Base-by-base conservation (phyloP, 345 rosid species). In the Populus alba region DNA sequence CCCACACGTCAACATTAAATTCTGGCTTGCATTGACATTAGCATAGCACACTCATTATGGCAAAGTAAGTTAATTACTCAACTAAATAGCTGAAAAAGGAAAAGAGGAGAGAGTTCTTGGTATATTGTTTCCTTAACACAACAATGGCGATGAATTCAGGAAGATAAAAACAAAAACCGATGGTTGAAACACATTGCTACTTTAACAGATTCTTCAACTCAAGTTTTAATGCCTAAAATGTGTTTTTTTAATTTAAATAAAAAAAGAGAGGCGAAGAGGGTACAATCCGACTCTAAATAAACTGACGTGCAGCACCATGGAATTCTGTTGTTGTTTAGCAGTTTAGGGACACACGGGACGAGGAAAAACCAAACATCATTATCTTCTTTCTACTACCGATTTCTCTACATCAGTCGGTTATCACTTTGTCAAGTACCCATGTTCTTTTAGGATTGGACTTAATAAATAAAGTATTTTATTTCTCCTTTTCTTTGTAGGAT, bases 371-470 rank as follows among this genome's bases (percentile, higher is more conserved):
- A 81, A 75, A 82, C 87, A 78, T 83, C 81, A 65, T 79, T 79
- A 86, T 61, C 81, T 80, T 31, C 69, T 22, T 39, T 61, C 66
- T 9, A 57, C n/a, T 29, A 78, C 67, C 38, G 70, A 18, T 22
- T 29, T 57, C 65, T 29, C 33, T 66, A 53, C 91, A 79, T 68
- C 80, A 73, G 83, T 85, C 81, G 75, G 80, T 84, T 87, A 38
- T 82, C 82, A 61, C 82, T 82, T 77, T 86, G 85, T 87, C 91
- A 82, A 84, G 81, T 53, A 29, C 63, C 82, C 86, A 73, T 73
- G 65, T 72, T 77, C 70, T 41, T 10, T 43, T 11, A 11, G 47
- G 47, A 43, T 8, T 78, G 81, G 85, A 71, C 66, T 11, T 10
- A 72, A 27, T 39, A 41, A 23, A 51, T 63, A 35, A 23, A 17